These are phyloP conservation scores for Debaryomyces fabryi DNA, from an alignment of 1,139 yeast species.

Conservation along the genomic window DNA sequence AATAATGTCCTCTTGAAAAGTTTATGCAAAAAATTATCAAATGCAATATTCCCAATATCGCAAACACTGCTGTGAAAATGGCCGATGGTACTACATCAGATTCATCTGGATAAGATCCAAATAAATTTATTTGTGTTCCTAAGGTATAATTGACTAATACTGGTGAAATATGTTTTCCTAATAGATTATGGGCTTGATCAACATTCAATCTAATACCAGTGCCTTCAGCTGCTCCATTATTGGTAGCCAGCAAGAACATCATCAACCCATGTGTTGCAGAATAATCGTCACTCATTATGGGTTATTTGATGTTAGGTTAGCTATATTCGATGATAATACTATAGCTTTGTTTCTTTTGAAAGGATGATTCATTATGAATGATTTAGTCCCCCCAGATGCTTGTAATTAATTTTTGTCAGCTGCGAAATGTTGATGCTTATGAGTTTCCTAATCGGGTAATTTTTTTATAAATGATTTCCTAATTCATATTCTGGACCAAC, in stretches of 20 bases:
- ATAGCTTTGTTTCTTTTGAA: not conserved
- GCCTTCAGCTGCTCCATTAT: conserved; percentile 52
- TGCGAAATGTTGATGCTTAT: conserved; percentile 5
- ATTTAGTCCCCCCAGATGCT: not conserved
- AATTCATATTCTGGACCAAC: not conserved
- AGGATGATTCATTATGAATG: not conserved
- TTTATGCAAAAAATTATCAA: conserved; percentile 53
- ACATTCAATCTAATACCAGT: conserved; percentile 48
- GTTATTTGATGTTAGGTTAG: not conserved
- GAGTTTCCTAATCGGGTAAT: conserved; percentile 4
- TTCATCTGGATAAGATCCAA: conserved; percentile 67
- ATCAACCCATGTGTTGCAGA: conserved; percentile 37
- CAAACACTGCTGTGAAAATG: conserved; percentile 58
- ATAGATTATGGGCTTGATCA: conserved; percentile 28
- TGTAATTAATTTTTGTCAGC: not conserved
- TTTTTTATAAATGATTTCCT: not conserved
- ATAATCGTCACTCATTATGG: conserved; percentile 9
- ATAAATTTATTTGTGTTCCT: conserved; percentile 51
- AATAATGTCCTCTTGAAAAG: conserved; percentile 61
- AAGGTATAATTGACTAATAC: conserved; percentile 37
- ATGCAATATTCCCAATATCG: conserved; percentile 52
- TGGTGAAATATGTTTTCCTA: conserved; percentile 39
- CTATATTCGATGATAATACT: not conserved
- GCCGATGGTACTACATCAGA: conserved; percentile 65
- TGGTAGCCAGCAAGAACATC: conserved; percentile 29